phyloP scores from a whole-genome alignment of 257 asterid genomes.

The Nicotiana tomentosiformis region DNA sequence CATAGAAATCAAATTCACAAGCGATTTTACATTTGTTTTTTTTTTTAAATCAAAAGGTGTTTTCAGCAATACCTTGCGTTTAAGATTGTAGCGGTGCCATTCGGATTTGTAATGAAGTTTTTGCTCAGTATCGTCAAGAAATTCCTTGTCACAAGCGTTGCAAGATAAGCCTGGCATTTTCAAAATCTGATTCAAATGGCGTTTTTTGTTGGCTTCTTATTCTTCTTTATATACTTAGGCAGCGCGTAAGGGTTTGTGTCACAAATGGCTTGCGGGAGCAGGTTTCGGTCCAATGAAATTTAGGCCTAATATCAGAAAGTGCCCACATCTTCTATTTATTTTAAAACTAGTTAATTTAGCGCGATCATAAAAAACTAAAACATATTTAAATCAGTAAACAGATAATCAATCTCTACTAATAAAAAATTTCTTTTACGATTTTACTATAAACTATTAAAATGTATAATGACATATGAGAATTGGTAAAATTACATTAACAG shows the following conservation, averaged over 20 bases:
- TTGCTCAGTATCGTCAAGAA: conserved; percentile 58
- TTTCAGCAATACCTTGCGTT: conserved; percentile 62
- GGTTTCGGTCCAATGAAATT: too few species aligned
- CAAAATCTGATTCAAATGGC: not conserved
- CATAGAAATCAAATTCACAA: not conserved
- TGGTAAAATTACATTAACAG: too few species aligned
- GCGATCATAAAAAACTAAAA: too few species aligned
- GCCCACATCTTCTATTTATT: too few species aligned
- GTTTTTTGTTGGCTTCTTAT: not conserved
- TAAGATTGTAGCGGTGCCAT: conserved; percentile 98
- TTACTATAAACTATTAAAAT: too few species aligned
- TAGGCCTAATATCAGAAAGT: too few species aligned
- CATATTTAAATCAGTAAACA: too few species aligned
- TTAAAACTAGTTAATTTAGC: too few species aligned
- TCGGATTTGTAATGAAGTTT: conserved; percentile 90
- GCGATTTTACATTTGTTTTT: not conserved
- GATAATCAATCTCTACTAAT: too few species aligned
- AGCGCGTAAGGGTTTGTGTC: not conserved
- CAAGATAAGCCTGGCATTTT: conserved; percentile 58
- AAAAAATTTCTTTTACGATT: too few species aligned
- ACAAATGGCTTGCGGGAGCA: not conserved
- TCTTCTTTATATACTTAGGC: not conserved
- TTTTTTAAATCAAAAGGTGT: not conserved
- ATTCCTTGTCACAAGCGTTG: conserved; percentile 85
- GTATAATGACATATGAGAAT: too few species aligned